A percentile compares a stretch with the other conserved stretches of the same genome.
These are phyloP conservation scores for Pseudogymnoascus sp. DNA, from an alignment of 2,329 filamentous ascomycete genomes.

Conservation along the genomic window DNA sequence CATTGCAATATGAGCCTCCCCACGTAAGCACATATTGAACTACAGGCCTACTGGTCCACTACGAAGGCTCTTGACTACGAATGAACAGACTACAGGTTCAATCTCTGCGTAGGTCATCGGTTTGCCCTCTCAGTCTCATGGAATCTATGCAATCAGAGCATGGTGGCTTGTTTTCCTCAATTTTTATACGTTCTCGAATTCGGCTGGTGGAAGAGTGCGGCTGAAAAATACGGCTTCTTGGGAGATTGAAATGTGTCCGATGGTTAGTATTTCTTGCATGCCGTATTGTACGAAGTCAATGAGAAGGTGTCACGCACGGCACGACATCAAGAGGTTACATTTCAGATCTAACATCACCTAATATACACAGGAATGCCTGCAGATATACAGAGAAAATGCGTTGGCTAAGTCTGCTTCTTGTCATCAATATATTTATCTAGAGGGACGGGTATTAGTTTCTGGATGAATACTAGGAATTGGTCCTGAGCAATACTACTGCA, in stretches of 20 bases:
- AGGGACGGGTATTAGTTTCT: no score
- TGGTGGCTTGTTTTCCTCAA: not conserved
- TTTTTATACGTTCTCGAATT: not conserved
- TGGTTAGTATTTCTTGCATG: not conserved
- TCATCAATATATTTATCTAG: no score
- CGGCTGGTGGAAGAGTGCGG: not conserved
- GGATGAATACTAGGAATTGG: no score
- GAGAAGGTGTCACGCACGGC: not conserved
- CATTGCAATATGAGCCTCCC: not conserved
- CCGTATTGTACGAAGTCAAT: not conserved
- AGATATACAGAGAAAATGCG: no score
- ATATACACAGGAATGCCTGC: no score
- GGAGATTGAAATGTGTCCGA: not conserved
- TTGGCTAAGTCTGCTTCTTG: no score
- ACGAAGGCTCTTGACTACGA: not conserved
- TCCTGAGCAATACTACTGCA: no score
- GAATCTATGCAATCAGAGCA: not conserved
- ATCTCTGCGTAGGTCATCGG: not conserved
- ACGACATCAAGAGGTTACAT: no score
- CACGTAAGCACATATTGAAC: not conserved
- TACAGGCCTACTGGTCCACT: not conserved
- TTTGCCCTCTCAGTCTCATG: not conserved
- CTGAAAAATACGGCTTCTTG: not conserved
- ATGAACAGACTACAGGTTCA: not conserved
- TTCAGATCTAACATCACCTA: no score